These are phyloP conservation scores for Lactuca saligna DNA, from an alignment of 129 eudicot species.

Conservation along the genomic window DNA sequence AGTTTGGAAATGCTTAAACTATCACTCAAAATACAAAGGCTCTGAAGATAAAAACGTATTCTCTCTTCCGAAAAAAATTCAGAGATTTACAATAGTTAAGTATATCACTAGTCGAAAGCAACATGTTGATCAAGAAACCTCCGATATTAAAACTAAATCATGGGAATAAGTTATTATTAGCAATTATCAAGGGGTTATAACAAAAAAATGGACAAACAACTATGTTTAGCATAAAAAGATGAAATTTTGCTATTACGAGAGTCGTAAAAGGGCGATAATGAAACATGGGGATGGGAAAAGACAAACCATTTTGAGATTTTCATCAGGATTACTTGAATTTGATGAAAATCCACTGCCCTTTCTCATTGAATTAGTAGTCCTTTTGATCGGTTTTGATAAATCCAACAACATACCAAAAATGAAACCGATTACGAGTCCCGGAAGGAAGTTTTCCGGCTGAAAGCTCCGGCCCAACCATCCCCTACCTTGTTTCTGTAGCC, in stretches of 20 bases:
- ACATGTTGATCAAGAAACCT: background rate
- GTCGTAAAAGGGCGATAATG: background rate
- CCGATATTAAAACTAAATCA: no score
- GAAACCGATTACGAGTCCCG: slow-evolving; percentile 84
- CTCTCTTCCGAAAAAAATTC: background rate
- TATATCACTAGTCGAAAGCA: no score
- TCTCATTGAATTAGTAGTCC: slow-evolving; percentile 7
- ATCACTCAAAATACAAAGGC: no score
- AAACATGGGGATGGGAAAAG: background rate
- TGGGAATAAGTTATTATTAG: no score
- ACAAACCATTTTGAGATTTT: slow-evolving; percentile 82
- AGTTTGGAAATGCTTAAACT: background rate
- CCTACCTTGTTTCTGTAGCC: slow-evolving; percentile 39
- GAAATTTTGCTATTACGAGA: background rate
- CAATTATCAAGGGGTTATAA: no score
- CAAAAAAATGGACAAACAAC: background rate
- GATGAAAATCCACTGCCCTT: slow-evolving; percentile 20
- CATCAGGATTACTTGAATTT: slow-evolving; percentile 35
- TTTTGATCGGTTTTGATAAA: slow-evolving; percentile 49
- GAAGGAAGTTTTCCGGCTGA: slow-evolving; percentile 76
- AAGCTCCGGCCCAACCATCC: slow-evolving; percentile 66
- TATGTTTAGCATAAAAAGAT: background rate
- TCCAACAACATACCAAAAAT: slow-evolving; percentile 66
- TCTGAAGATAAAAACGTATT: no score
- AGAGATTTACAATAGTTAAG: background rate